phyloP scores from a whole-genome alignment of 257 asterid species.

The Paraleonurus japonicus region DNA sequence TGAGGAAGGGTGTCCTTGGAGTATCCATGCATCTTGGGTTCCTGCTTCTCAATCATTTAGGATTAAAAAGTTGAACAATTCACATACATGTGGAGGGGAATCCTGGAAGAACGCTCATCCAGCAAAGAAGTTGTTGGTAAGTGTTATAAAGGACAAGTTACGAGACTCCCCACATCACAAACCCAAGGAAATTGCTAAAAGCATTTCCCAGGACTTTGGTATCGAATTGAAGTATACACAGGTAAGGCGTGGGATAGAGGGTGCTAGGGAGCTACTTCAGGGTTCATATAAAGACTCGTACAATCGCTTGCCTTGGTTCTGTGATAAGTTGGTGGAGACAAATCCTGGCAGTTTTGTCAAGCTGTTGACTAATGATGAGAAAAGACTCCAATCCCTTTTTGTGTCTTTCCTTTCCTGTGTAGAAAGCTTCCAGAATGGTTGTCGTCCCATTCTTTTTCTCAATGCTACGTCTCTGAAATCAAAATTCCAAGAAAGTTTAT shows the following conservation, averaged over 20 bases:
- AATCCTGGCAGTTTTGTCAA: conserved; percentile 72
- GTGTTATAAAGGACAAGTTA: conserved; percentile 70
- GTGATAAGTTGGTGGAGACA: conserved; percentile 56
- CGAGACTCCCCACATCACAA: conserved; percentile 79
- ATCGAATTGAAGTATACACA: conserved; percentile 64
- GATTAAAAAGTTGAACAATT: conserved; percentile 64
- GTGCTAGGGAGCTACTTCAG: conserved; percentile 79
- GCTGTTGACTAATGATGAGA: conserved; percentile 54
- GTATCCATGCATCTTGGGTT: conserved; percentile 83
- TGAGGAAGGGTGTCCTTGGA: conserved; percentile 84
- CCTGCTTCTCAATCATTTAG: conserved; percentile 56
- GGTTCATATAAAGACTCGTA: conserved; percentile 79
- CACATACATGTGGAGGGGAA: conserved; percentile 76
- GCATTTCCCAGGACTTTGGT: conserved; percentile 79
- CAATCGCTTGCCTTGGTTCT: conserved; percentile 68
- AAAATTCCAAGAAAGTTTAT: conserved; percentile 59
- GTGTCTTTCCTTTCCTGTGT: conserved; percentile 57
- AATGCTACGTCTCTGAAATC: conserved; percentile 72
- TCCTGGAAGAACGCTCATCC: conserved; percentile 86
- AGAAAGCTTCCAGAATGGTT: conserved; percentile 59
- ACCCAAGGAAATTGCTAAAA: conserved; percentile 71
- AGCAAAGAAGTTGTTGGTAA: conserved; percentile 75
- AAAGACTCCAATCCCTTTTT: conserved; percentile 57
- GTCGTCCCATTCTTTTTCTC: conserved; percentile 88
- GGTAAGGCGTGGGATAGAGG: conserved; percentile 78